Conservation (phyloP, 495 filamentous ascomycete genomes). For the Podospora pseudocomata region DNA sequence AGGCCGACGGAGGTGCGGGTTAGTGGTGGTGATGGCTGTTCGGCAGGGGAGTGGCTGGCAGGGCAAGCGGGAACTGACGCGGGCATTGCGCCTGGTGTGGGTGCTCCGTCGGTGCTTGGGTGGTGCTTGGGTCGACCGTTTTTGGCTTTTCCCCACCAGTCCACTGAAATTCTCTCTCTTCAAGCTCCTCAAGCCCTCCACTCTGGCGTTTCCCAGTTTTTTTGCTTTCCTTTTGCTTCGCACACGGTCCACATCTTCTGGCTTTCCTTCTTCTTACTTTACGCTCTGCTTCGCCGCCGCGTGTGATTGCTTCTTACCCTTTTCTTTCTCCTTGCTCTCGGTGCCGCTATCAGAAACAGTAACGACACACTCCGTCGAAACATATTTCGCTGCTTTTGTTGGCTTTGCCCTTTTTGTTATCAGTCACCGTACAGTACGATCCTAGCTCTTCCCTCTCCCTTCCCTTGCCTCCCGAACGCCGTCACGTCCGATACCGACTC, state of each 20-base stretch:
- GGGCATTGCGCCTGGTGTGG: conserved; percentile 13
- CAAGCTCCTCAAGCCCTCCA: conserved; percentile 9
- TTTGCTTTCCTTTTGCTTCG: conserved; percentile 20
- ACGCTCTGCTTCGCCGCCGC: conserved; percentile 14
- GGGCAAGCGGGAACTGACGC: conserved; percentile 18
- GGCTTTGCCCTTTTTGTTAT: conserved; percentile 5
- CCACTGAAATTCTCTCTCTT: conserved; percentile 30
- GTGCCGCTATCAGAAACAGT: conserved; percentile 9
- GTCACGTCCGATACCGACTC: not conserved
- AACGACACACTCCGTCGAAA: conserved; percentile 21
- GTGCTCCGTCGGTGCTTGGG: not conserved
- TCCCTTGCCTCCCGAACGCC: not conserved
- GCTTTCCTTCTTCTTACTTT: conserved; percentile 23
- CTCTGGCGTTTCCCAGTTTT: conserved; percentile 30
- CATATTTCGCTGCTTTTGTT: conserved; percentile 29
- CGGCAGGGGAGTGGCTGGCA: conserved; percentile 6
- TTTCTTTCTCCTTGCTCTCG: conserved; percentile 10
- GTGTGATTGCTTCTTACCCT: conserved; percentile 16
- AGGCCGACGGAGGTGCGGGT: too few relatives aligned
- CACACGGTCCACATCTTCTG: conserved; percentile 26
- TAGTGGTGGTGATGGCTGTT: not conserved
- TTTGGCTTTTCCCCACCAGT: conserved; percentile 32
- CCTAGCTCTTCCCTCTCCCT: not conserved
- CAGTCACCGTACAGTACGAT: conserved; percentile 3
- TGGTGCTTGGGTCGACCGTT: conserved; percentile 21